Percentiles rank a stretch among this genome's conserved stretches.
Evolutionary conservation across 305 asterid species (phyloP).

Genomic region (Lippia alba): DNA sequence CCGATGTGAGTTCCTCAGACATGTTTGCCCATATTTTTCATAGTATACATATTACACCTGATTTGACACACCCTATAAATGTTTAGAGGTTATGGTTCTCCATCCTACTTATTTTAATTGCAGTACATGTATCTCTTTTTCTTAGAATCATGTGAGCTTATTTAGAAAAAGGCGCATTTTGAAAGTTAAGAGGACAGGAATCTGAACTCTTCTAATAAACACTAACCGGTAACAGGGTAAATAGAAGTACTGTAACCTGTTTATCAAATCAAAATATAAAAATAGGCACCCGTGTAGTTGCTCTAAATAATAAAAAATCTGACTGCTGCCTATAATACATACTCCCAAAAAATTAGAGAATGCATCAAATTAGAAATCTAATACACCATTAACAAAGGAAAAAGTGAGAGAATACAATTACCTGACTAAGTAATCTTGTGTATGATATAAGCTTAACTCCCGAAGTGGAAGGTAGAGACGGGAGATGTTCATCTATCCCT

Average conservation of each 20-base stretch:
- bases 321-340: background rate
- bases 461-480: slow-evolving; percentile 78
- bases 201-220: background rate
- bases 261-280: too few relatives aligned
- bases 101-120: background rate
- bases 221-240: background rate
- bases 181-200: slow-evolving; percentile 6
- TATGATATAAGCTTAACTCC: slow-evolving; percentile 81
- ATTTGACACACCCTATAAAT: too few relatives aligned
- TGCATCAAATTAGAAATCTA: slow-evolving; percentile 9
- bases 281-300: too few relatives aligned
- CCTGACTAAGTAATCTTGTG: slow-evolving; percentile 79
- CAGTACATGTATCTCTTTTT: background rate
- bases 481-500: slow-evolving; percentile 88
- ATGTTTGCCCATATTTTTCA: background rate
- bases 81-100: too few relatives aligned
- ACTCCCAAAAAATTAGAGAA: background rate
- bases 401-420: slow-evolving; percentile 37
- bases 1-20: background rate
- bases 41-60: too few relatives aligned
- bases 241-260: background rate
- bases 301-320: background rate
- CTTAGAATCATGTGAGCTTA: slow-evolving; percentile 8
- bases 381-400: slow-evolving; percentile 17
- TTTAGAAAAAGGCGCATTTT: background rate